phyloP scores from a whole-genome alignment of 2,329 filamentous ascomycete genomes.

The Ophiostoma australiae region DNA sequence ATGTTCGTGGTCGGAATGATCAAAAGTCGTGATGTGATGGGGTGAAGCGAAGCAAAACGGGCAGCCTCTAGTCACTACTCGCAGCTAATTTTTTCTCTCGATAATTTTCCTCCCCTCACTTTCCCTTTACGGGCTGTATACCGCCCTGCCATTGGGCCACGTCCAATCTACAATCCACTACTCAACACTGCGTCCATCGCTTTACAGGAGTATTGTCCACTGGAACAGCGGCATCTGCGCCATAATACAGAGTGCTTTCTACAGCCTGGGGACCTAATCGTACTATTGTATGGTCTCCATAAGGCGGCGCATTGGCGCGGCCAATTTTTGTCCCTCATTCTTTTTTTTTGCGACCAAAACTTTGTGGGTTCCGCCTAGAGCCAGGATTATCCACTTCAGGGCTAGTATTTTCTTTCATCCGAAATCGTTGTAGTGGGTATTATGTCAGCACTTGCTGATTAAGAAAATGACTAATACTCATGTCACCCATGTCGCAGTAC shows the following conservation, averaged over 20 bases:
- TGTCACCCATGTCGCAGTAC: not conserved
- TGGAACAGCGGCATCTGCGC: not conserved
- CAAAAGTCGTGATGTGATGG: slow-evolving; percentile 11
- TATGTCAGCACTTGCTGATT: not conserved
- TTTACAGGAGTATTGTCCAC: no score
- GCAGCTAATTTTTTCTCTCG: slow-evolving; percentile 26
- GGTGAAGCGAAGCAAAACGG: not conserved
- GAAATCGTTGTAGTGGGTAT: slow-evolving; percentile 4
- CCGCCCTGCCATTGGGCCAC: slow-evolving; percentile 9
- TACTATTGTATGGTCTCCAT: not conserved
- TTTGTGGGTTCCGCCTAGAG: slow-evolving; percentile 38
- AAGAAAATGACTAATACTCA: not conserved
- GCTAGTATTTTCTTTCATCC: slow-evolving; percentile 26
- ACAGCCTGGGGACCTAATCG: no score
- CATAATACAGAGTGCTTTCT: not conserved
- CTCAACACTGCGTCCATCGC: not conserved
- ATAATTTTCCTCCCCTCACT: slow-evolving; percentile 18
- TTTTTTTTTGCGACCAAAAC: slow-evolving; percentile 25
- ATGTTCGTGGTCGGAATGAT: not conserved
- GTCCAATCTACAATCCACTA: slow-evolving; percentile 10
- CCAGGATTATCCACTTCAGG: slow-evolving; percentile 25
- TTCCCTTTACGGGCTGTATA: slow-evolving; percentile 13
- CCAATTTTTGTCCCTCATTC: slow-evolving; percentile 25
- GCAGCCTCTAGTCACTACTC: slow-evolving; percentile 11
- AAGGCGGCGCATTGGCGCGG: slow-evolving; percentile 7